Evolutionary conservation across 805 yeast genomes (phyloP).

Genomic region (Diddensiella santjacobensis): DNA sequence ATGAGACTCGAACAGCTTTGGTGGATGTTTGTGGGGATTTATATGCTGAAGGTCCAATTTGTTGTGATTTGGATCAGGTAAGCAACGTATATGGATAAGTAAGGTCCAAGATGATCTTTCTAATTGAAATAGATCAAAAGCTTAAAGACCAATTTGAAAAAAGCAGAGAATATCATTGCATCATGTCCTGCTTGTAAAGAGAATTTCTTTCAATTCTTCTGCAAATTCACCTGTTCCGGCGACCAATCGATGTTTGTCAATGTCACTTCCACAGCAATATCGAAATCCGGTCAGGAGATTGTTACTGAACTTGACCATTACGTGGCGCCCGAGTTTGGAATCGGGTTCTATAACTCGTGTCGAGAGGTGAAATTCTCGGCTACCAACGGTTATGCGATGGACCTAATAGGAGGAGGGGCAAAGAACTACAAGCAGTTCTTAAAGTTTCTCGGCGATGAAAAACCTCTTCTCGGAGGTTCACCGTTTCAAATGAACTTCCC

Average conservation of each 20-base stretch:
- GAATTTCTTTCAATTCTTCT: slow-evolving; percentile 80
- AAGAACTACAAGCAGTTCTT: slow-evolving; percentile 64
- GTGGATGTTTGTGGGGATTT: slow-evolving; percentile 67
- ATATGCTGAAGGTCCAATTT: slow-evolving; percentile 52
- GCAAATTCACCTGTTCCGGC: slow-evolving; percentile 84
- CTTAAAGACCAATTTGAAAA: slow-evolving; percentile 58
- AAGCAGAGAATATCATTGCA: slow-evolving; percentile 75
- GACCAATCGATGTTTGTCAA: slow-evolving; percentile 72
- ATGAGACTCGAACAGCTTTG: slow-evolving; percentile 45
- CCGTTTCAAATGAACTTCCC: slow-evolving; percentile 87
- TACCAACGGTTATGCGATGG: slow-evolving; percentile 96
- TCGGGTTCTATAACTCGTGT: slow-evolving; percentile 73
- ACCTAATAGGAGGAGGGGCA: slow-evolving; percentile 97
- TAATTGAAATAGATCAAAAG: slow-evolving; percentile 26
- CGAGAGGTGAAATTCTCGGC: slow-evolving; percentile 87
- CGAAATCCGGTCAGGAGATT: slow-evolving; percentile 49
- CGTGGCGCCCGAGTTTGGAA: slow-evolving; percentile 58
- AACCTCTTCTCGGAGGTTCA: slow-evolving; percentile 90
- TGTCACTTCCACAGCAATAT: slow-evolving; percentile 50
- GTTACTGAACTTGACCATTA: slow-evolving; percentile 69
- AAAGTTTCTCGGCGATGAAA: slow-evolving; percentile 90
- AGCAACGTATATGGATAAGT: slow-evolving; percentile 8
- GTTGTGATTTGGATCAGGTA: slow-evolving; percentile 67
- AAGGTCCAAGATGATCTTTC: too few relatives aligned
- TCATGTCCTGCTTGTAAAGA: slow-evolving; percentile 91